Evolutionary conservation across 179 eudicot species (phyloP), one percentile per base, ranked within the genome.

Genomic region (Gypsophila paniculata): DNA sequence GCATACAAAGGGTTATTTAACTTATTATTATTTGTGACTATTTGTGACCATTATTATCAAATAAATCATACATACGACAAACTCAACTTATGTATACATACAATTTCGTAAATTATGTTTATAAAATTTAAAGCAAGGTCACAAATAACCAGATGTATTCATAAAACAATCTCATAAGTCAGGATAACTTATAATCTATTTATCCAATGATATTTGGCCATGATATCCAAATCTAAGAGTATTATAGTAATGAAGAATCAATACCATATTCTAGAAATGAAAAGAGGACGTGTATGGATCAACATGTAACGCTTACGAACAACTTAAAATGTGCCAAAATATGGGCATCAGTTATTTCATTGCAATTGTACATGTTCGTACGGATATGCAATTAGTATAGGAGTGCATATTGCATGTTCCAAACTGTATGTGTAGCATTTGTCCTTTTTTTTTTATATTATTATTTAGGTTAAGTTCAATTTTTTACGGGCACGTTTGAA

Each of bases 221-320:
- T 63, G 59, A 66, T 66, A 75, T 75, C 70, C 79, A 75, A 75
- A 75, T 79, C 79, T 63, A 10, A 6, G 21, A 78, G 65, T 74
- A 70, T 48, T 26, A 46, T 78, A 74, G 57, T 73, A 29, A 25
- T 63, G 65, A 61, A 69, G 81, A 78, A 78, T 78, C 81, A n/a
- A 74, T 74, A 63, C 81, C 69, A 23, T 65, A n/a, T n/a, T n/a
- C 15, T 65, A 29, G 21, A 63, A 61, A 78, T 74, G 19, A 13
- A 59, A 61, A 57, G 74, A 62, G 14, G 81, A 78, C 69, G 75
- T 74, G 78, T 65, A 25, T 78, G 72, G 74, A 78, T 78, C 66
- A 29, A 65, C 68, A 60, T 42, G 46, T 29, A 9, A 6, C 34
- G 39, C 60, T 13, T 62, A 57, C 52, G 6, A 23, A 72, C 53